Evolutionary conservation across 1,284 basidiomycete species (phyloP).

Genomic region (Rhodotorula mucilaginosa): DNA sequence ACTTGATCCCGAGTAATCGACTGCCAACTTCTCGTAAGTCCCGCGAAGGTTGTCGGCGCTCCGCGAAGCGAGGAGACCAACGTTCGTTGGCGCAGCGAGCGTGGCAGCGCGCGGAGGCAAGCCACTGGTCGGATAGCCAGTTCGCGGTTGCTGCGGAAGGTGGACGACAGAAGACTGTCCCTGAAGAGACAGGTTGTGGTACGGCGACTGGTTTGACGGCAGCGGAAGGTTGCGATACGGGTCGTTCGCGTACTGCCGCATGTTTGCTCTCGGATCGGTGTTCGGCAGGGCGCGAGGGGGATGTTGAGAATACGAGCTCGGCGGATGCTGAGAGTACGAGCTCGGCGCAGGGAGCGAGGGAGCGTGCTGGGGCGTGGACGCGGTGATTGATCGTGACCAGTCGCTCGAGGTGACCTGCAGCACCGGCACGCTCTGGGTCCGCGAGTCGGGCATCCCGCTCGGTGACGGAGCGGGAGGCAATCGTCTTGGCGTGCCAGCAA

Average conservation of each 20-base stretch:
- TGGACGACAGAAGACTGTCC: conserved; percentile 14
- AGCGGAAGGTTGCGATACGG: conserved; percentile 29
- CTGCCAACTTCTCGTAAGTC: neutral
- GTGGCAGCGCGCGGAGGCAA: neutral
- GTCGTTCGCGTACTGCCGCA: conserved; percentile 32
- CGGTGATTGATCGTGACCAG: conserved; percentile 4
- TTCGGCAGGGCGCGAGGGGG: conserved; percentile 4
- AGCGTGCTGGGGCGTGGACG: conserved; percentile 3
- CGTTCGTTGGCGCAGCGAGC: neutral
- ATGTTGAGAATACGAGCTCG: neutral
- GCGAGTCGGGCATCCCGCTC: neutral
- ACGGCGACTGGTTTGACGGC: conserved; percentile 12
- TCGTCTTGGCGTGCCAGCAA: conserved; percentile 22
- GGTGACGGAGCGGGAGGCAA: conserved; percentile 12
- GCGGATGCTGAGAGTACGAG: neutral
- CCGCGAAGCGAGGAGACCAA: conserved; percentile 13
- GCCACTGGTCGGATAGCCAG: neutral
- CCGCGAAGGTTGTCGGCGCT: conserved; percentile 38
- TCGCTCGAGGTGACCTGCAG: conserved; percentile 16
- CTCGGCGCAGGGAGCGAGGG: neutral
- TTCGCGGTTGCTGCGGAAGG: neutral
- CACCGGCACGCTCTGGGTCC: conserved; percentile 23
- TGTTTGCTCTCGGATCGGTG: conserved; percentile 13
- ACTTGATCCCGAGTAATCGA: neutral
- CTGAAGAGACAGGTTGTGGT: conserved; percentile 36